These are phyloP conservation scores for Solanum hybrid DNA, from an alignment of 305 asterid species.

Conservation along the genomic window DNA sequence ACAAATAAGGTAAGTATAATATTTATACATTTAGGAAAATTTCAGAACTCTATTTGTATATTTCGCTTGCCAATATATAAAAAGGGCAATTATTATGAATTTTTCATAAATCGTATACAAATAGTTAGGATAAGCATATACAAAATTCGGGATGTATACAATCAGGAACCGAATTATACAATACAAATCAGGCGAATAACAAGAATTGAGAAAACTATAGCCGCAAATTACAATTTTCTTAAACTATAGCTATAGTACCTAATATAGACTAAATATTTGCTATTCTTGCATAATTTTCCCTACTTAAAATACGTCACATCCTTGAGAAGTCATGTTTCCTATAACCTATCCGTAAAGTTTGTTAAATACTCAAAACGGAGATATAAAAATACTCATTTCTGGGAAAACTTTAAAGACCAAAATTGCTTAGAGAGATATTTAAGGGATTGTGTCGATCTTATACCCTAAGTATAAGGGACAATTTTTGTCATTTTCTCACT, in stretches of 20 bases:
- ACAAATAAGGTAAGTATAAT: too few species aligned
- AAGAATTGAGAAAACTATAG: background rate
- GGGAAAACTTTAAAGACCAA: background rate
- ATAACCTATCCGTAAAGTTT: background rate
- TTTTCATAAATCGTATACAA: too few species aligned
- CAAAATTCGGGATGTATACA: too few species aligned
- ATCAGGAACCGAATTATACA: background rate
- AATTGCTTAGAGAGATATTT: background rate
- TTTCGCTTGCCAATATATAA: background rate
- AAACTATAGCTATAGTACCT: background rate
- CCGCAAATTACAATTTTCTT: too few species aligned
- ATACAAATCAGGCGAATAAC: background rate
- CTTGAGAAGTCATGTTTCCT: background rate
- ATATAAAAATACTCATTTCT: background rate
- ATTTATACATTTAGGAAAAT: background rate
- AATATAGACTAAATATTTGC: background rate
- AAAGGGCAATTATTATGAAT: too few species aligned
- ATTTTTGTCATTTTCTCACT: background rate
- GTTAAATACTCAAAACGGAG: background rate
- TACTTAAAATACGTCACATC: background rate
- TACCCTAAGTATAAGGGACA: background rate
- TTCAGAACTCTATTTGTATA: background rate
- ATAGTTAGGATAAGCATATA: too few species aligned
- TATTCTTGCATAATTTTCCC: background rate
- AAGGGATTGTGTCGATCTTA: background rate